Base-by-base conservation (phyloP, 441 rosid species). In the Gossypium lobatum region DNA sequence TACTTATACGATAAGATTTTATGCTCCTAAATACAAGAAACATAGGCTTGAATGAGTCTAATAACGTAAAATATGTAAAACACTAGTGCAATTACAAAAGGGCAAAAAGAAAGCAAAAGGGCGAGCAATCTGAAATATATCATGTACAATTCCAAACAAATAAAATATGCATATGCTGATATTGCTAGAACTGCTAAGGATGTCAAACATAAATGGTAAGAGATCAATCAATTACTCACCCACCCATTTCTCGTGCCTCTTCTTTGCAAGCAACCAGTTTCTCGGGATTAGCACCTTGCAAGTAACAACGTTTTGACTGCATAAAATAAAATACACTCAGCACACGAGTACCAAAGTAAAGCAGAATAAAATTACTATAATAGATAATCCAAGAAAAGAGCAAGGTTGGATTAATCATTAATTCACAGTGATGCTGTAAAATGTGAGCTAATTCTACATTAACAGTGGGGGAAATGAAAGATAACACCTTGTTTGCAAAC, bases 211-310 rank as follows among this genome's bases (percentile, higher is more conserved):
- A 25, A 45, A n/a, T 58, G 10, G 11, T 13, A 13, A 52, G 39
- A 74, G 62, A 54, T 17, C 52, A 61, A 58, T 48, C 69, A 61
- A 72, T 50, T 72, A 86, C 91, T 88, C 84, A 95, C 98, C 98
- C 98, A 76, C 97, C 99, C 89, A 90, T 82, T 86, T 93, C 99
- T 64, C 91, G 77, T 2, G 95, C 77, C 84, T 93, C 96, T 86
- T 93, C 99, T 81, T 90, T 93, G 64, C 73, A 75, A 61, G 85
- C 81, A 57, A 87, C 84, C 76, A 93, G 73, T 73, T 84, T 83
- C 39, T 59, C 76, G 21, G 93, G 82, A 84, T 88, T 91, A 64
- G 89, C 92, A 66, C 80, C 88, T n/a, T 79, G 80, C 78, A 95
- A 79, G 80, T 90, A 84, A 81, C 99, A 95, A 58, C 75, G 91